These are phyloP conservation scores for Sideroxylon spinosum DNA, from an alignment of 179 eudicot species.

Conservation along the genomic window DNA sequence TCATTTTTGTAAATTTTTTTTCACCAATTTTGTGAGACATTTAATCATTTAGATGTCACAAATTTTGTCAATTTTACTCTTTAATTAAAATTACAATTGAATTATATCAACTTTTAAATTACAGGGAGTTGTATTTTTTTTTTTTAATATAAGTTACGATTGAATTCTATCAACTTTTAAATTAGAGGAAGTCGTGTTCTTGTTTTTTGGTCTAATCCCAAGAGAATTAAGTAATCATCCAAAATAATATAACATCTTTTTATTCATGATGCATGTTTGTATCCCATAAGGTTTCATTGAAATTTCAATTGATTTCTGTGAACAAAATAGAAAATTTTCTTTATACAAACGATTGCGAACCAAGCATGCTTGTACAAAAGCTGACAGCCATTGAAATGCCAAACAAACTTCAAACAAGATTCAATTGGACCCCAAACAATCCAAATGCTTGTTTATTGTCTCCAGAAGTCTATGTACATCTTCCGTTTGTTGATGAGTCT, in stretches of 20 bases:
- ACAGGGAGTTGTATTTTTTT: neutral
- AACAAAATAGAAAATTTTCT: neutral
- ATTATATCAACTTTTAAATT: too few relatives aligned
- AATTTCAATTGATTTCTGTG: neutral
- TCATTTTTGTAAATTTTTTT: too few relatives aligned
- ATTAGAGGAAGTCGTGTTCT: neutral
- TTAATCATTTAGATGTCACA: too few relatives aligned
- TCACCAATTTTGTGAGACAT: too few relatives aligned
- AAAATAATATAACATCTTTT: neutral
- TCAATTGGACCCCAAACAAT: conserved; percentile 2
- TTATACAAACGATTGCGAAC: neutral
- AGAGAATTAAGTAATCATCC: too few relatives aligned
- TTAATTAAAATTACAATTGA: too few relatives aligned
- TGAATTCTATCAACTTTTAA: too few relatives aligned
- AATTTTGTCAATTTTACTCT: too few relatives aligned
- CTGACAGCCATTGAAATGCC: neutral
- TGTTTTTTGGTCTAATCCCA: neutral
- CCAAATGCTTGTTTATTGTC: conserved; percentile 24
- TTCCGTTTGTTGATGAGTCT: conserved; percentile 14
- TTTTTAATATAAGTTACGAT: too few relatives aligned
- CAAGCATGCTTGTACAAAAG: neutral
- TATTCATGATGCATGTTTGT: neutral
- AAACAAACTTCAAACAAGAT: conserved; percentile 6
- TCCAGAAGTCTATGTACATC: conserved; percentile 19
- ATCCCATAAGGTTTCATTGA: neutral